Base-by-base conservation (phyloP, 164 flowering plant species). In the Sedum album region DNA sequence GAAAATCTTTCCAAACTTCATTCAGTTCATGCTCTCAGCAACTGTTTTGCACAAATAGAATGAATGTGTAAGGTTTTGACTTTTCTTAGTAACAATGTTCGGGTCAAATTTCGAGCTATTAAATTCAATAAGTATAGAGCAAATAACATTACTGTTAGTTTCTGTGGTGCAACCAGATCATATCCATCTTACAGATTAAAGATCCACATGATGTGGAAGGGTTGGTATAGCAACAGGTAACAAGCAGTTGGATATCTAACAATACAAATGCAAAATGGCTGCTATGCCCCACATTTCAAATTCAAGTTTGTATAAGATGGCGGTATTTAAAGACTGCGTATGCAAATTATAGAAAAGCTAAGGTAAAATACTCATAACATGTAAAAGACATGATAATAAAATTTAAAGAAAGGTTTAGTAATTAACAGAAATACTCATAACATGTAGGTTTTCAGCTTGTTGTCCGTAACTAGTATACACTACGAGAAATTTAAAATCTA, bases 1-100 rank as follows among this genome's bases (percentile, higher is more conserved):
- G 83, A 67, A 94, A 82, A 71, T 94, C 98, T 77, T 88, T 94
- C 98, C 98, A 94, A 21, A 94, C 98, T 67, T 81, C 87, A 80
- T 89, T 94, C 73, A 91, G 73, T 69, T 88, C 95, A 67, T 82
- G 76, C 85, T 83, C 80, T 87, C 89, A 23, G 91, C 87, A 79
- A 94, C 99, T 94, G 88, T 68, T 28, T 73, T n/a, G 61, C 44
- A 79, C 36, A 68, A 76, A 67, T 0, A 70, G 38, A 44, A 30
- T 65, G 36, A 48, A 25, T 55, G 33, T 31, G 70, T 44, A 20
- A 31, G 41, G n/a, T n/a, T 44, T 41, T 31, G 31, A 21, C 63
- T 7, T 41, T 11, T 18, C 39, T 21, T 42, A 39, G 23, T 70
- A 33, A 46, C n/a, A n/a, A n/a, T n/a, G n/a, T n/a, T n/a, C n/a